Base-by-base conservation (phyloP, 345 rosid species). In the Clausena lansium region DNA sequence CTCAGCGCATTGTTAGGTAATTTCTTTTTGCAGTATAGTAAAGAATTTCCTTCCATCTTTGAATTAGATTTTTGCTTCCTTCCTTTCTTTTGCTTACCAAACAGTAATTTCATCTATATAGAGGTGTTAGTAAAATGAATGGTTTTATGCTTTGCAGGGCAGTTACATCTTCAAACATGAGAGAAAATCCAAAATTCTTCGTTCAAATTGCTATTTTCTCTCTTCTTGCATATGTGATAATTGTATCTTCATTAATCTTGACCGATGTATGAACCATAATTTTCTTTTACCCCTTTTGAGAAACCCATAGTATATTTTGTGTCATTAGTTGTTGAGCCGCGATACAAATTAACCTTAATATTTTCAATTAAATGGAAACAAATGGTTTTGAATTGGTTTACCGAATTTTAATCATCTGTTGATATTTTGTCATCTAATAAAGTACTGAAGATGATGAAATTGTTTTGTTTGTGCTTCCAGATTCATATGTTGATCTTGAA, bases 91-190 rank as follows among this genome's bases (percentile, higher is more conserved):
- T 47, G 25, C 0, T 30, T 52, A 10, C 9, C 2, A 20, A 45
- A 5, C 11, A 11, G 2, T 20, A 25, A n/a, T 73, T 61, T 64
- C n/a, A 54, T 20, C 39, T 4, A 13, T 11, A 22, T 17, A 32
- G 24, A 67, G 77, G 38, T 6, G 52, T 25, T 45, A 76, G 64
- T n/a, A 38, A 68, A 50, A 30, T 7, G 67, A 59, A 52, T 71
- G 73, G 28, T 79, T 32, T 71, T 64, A 4, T 77, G 77, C 33
- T 77, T 82, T 81, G 78, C 92, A 96, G 98, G 92, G 91, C 99
- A 25, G 99, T 97, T 71, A 89, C 99, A 41, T 94, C 98, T 24
- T 98, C 99, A 52, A 97, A 97, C 91, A 90, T 97, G 98, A 90
- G 98, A 83, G 99, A 94, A 85, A 97, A 94, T 82, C 99, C 98